phyloP scores from a whole-genome alignment of 176 grass and related monocot genomes.

The Musa schizocarpa region DNA sequence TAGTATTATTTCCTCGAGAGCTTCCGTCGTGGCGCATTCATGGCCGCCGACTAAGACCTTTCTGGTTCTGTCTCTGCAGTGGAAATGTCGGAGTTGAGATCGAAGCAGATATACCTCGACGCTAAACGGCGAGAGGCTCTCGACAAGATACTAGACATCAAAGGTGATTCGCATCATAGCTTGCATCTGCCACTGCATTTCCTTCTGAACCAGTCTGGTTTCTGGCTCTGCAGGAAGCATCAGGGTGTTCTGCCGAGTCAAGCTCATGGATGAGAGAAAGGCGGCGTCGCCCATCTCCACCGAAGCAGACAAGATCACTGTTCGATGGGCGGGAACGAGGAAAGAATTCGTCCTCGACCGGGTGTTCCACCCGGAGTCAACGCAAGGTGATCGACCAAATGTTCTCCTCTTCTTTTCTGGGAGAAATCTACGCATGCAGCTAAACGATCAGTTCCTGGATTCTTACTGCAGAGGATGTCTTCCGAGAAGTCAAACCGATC shows the following conservation, averaged over 20 bases:
- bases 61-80: constrained; percentile 31
- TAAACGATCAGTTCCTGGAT: not conserved
- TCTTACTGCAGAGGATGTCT: not conserved
- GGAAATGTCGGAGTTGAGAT: constrained; percentile 41
- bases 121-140: constrained; percentile 42
- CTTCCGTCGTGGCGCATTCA: not conserved
- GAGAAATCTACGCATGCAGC: no score
- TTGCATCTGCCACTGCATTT: not conserved
- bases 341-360: constrained; percentile 72
- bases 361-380: constrained; percentile 55
- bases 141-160: constrained; percentile 75
- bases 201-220: not conserved
- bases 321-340: constrained; percentile 46
- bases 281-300: constrained; percentile 25
- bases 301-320: constrained; percentile 47
- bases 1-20: no score
- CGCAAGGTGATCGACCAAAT: constrained; percentile 43
- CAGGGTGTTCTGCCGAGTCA: constrained; percentile 80
- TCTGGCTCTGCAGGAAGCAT: constrained; percentile 60
- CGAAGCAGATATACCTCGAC: constrained; percentile 45
- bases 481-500: constrained; percentile 7
- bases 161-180: constrained; percentile 34
- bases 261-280: constrained; percentile 26
- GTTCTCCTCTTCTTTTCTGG: no score
- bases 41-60: not conserved